Conservation (phyloP, 1,284 basidiomycete genomes). For the Erythrobasidium hasegawianum region DNA sequence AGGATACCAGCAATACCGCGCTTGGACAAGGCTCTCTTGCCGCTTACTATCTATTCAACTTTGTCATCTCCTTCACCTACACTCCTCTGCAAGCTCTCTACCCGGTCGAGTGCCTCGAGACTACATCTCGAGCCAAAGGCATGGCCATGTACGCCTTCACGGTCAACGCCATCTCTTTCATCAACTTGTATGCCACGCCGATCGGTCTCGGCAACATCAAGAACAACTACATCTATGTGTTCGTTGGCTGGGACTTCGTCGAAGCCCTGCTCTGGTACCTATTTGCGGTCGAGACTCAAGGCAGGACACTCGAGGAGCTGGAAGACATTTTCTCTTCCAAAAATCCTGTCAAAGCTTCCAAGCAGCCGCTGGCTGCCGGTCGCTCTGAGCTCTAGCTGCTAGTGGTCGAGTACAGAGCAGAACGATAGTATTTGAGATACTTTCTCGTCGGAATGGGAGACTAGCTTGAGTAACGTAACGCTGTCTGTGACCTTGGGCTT, state of each 20-base stretch:
- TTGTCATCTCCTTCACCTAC: constrained; percentile 49
- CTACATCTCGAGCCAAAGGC: constrained; percentile 60
- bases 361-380: constrained; percentile 12
- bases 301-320: constrained; percentile 49
- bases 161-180: constrained; percentile 56
- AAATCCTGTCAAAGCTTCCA: constrained; percentile 50
- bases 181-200: constrained; percentile 50
- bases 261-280: constrained; percentile 37
- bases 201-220: constrained; percentile 55
- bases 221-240: constrained; percentile 38
- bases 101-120: constrained; percentile 58
- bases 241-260: constrained; percentile 26
- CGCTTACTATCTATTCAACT: constrained; percentile 56
- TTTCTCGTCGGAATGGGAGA: too few species aligned
- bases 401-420: too few species aligned
- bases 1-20: constrained; percentile 40
- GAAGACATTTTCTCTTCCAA: constrained; percentile 50
- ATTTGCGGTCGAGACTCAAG: constrained; percentile 50
- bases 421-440: too few species aligned
- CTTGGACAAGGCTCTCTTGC: constrained; percentile 50
- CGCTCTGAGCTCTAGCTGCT: too few species aligned
- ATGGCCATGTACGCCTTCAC: constrained; percentile 54
- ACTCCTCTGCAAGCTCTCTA: constrained; percentile 59
- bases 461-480: too few species aligned
- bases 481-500: too few species aligned